Evolutionary conservation across 306 rosid genomes (phyloP).

Genomic region (Trifolium dubium): DNA sequence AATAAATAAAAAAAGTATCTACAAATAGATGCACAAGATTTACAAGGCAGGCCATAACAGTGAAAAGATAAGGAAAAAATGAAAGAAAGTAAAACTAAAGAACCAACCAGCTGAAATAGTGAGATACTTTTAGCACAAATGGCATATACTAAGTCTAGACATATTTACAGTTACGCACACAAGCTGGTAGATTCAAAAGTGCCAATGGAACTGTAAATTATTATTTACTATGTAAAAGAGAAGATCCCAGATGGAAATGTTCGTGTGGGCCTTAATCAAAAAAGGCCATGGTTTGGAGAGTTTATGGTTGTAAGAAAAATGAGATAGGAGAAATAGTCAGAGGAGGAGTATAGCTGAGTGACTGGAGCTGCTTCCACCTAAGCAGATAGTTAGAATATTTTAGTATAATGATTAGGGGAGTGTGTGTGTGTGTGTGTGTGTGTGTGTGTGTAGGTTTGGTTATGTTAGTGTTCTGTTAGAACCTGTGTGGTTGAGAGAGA

Average conservation of each 20-base stretch:
- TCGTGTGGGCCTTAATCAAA: background rate
- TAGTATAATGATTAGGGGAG: background rate
- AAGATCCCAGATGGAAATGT: background rate
- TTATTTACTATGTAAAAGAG: background rate
- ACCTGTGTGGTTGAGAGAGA: slow-evolving; percentile 1
- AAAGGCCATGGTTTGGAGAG: background rate
- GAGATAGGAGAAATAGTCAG: background rate
- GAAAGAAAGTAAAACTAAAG: background rate
- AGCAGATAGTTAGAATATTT: background rate
- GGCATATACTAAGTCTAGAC: background rate
- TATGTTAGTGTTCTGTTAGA: background rate
- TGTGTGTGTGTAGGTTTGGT: background rate
- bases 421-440: background rate
- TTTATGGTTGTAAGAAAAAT: background rate
- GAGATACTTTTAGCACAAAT: background rate
- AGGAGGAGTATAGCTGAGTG: background rate
- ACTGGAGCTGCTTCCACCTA: background rate
- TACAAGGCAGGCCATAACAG: background rate
- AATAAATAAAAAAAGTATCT: background rate
- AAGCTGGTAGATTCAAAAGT: background rate
- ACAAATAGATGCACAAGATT: slow-evolving; percentile 3
- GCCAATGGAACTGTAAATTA: background rate
- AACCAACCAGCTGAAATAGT: slow-evolving; percentile 5
- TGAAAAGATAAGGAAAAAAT: slow-evolving; percentile 2
- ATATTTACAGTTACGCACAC: slow-evolving; percentile 10